Conservation (phyloP, 805 yeast species). For the Kurtzmaniella cleridarum region DNA sequence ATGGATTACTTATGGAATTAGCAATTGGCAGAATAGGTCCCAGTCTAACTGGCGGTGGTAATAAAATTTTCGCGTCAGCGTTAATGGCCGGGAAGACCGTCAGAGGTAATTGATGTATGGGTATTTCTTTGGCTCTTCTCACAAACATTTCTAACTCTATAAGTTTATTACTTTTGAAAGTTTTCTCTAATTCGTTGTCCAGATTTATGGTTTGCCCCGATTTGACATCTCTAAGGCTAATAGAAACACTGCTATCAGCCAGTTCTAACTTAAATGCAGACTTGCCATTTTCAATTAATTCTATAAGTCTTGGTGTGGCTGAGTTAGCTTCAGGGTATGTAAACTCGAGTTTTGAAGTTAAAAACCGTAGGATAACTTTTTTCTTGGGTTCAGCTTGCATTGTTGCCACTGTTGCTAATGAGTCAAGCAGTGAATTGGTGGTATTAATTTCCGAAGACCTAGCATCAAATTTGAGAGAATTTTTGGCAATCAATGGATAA, state of each 20-base stretch:
- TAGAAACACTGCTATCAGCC: slow-evolving; percentile 2
- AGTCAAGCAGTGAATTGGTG: slow-evolving; percentile 12
- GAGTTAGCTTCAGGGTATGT: slow-evolving; percentile 57
- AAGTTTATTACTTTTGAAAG: slow-evolving; percentile 23
- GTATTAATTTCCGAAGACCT: background rate
- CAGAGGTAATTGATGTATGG: slow-evolving; percentile 32
- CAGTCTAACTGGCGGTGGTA: slow-evolving; percentile 27
- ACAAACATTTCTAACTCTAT: slow-evolving; percentile 35
- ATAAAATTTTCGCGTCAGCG: slow-evolving; percentile 18
- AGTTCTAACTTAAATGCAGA: slow-evolving; percentile 50
- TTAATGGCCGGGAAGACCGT: slow-evolving; percentile 19
- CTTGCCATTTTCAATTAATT: slow-evolving; percentile 73
- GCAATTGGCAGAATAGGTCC: slow-evolving; percentile 9
- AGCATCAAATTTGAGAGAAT: slow-evolving; percentile 21
- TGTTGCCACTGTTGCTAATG: slow-evolving; percentile 33
- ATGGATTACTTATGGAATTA: slow-evolving; percentile 3
- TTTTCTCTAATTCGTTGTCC: slow-evolving; percentile 35
- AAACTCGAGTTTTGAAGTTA: slow-evolving; percentile 54
- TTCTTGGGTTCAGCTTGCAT: slow-evolving; percentile 19
- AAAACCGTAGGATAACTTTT: slow-evolving; percentile 42
- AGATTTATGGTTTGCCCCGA: slow-evolving; percentile 22
- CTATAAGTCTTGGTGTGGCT: slow-evolving; percentile 76
- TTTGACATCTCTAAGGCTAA: slow-evolving; percentile 22
- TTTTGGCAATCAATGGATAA: slow-evolving; percentile 57
- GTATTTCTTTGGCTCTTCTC: slow-evolving; percentile 28